Base-by-base conservation (phyloP, 1,284 basidiomycete species). In the Ganoderma leucocontextum region DNA sequence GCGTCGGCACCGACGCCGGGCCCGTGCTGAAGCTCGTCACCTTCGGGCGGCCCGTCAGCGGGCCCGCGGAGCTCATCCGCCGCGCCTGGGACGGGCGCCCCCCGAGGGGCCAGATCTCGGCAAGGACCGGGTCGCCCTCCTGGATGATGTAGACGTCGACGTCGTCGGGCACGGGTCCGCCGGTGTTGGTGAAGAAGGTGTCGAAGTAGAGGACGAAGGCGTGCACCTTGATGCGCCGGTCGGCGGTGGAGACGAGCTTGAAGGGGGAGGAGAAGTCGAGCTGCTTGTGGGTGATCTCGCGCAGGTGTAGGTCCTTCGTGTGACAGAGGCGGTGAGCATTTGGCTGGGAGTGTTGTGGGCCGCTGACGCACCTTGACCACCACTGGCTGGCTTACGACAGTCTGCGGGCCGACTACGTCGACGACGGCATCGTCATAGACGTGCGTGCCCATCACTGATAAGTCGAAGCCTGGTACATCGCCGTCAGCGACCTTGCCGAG, bases 181-280 rank as follows among this genome's bases (percentile, higher is more conserved):
- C 87, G 42, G 85, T 83, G 4, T 85, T 79, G 1, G 90, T 90
- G 85, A 98, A 98, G 85, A 96, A 97, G 0, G 92, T 92, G 81
- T 98, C 96, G 76, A 98, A 98, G 82, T 96, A 96, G n/a, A 96
- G 89, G 35, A 97, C 85, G 81, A 98, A 91, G 4, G 95, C 89
- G 75, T 92, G 90, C 59, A 96, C 86, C 74, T 91, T 92, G 2
- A 85, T 88, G 33, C 87, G 83, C 65, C 85, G 84, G 29, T 84
- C 81, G 2, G 87, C 82, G 1, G 86, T 92, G 6, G 91, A 88
- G 35, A 81, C 78, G 41, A 98, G 86, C 2, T 82, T 85, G 81
- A 98, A 98, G 0, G 90, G 78, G 0, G 93, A 87, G 12, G 87
- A 82, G 80, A 97, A 97, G 73, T 95, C 89, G 65, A 97, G 90